Conservation (phyloP, 1,284 basidiomycete species). For the Mycena sp. region DNA sequence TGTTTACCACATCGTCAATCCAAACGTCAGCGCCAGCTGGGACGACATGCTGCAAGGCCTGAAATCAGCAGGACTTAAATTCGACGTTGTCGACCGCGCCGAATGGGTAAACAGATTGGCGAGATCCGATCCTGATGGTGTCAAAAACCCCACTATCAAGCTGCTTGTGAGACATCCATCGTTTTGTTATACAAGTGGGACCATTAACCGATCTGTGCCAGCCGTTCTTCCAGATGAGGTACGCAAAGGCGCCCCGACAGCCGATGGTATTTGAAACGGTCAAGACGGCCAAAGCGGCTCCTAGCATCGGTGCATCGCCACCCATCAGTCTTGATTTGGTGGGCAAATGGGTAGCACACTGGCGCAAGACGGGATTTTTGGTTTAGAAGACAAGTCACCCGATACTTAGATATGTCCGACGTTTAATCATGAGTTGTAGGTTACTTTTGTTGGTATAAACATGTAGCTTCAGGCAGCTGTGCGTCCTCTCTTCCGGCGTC, state of each 20-base stretch:
- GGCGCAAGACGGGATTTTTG: constrained; percentile 45
- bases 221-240: constrained; percentile 49
- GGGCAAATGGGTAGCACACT: constrained; percentile 46
- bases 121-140: constrained; percentile 51
- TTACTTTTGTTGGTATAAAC: constrained; percentile 11
- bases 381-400: constrained; percentile 1
- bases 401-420: too few relatives aligned
- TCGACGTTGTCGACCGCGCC: constrained; percentile 51
- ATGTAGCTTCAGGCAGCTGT: constrained; percentile 24
- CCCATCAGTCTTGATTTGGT: constrained; percentile 39
- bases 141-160: constrained; percentile 59
- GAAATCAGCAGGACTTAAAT: constrained; percentile 49
- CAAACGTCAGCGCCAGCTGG: constrained; percentile 50
- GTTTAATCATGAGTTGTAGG: too few relatives aligned
- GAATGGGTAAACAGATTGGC: constrained; percentile 60
- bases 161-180: constrained; percentile 43
- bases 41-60: constrained; percentile 55
- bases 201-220: constrained; percentile 7
- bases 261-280: constrained; percentile 36
- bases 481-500: constrained; percentile 50
- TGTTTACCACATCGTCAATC: constrained; percentile 62
- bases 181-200: neutral
- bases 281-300: constrained; percentile 37
- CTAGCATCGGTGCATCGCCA: constrained; percentile 40
- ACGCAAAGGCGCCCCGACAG: constrained; percentile 32